phyloP scores from a whole-genome alignment of 345 rosid species.

The Acer campestre region DNA sequence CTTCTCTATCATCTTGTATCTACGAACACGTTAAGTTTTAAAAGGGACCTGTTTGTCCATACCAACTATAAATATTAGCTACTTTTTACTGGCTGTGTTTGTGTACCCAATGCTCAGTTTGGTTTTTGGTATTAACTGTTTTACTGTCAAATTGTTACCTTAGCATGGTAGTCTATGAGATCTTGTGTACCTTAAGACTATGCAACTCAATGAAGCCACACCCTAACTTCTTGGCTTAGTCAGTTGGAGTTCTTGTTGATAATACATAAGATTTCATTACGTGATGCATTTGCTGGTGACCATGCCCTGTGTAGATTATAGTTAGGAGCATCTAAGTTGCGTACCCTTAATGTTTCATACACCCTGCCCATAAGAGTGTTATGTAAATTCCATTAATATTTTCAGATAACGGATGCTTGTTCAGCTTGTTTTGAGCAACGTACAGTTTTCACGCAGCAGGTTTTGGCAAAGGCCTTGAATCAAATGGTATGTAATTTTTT shows the following conservation, averaged over 20 bases:
- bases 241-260: not conserved
- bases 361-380: not conserved
- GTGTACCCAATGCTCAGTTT: not conserved
- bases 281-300: not conserved
- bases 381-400: slow-evolving; percentile 14
- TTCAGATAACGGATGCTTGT: slow-evolving; percentile 91
- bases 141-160: not conserved
- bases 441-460: slow-evolving; percentile 94
- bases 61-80: not conserved
- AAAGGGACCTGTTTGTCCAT: slow-evolving; percentile 3
- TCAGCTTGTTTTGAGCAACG: slow-evolving; percentile 98
- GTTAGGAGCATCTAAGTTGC: not conserved
- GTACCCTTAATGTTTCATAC: not conserved
- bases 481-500: slow-evolving; percentile 70
- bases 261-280: not conserved
- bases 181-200: not conserved
- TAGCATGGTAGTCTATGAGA: not conserved
- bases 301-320: slow-evolving; percentile 1
- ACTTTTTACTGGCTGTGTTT: not conserved
- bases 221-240: not conserved
- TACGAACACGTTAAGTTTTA: not conserved
- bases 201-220: not conserved
- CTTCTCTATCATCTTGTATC: not conserved
- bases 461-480: slow-evolving; percentile 90
- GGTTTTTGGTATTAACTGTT: not conserved